Evolutionary conservation across 2,329 filamentous ascomycete genomes (phyloP).

Genomic region (Calonectria multiphialidica): DNA sequence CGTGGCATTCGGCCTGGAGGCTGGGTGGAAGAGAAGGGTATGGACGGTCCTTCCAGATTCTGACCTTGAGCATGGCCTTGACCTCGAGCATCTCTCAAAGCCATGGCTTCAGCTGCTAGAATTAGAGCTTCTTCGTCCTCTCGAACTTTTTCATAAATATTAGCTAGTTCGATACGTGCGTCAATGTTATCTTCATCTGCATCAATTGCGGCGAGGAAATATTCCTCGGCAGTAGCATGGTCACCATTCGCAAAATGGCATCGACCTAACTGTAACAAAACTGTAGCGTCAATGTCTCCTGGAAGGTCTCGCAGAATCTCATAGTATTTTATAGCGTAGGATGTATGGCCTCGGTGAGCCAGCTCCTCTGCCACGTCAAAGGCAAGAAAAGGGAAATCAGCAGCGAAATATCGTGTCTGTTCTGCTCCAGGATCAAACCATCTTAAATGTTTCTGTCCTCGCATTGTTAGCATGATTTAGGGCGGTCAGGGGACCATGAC

Average conservation of each 20-base stretch:
- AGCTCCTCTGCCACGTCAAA: slow-evolving; percentile 71
- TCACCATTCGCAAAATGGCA: slow-evolving; percentile 77
- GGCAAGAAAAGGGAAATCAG: slow-evolving; percentile 83
- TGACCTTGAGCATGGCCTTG: slow-evolving; percentile 29
- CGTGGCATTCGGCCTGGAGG: slow-evolving; percentile 26
- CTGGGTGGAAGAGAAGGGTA: slow-evolving; percentile 10
- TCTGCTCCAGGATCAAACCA: slow-evolving; percentile 76
- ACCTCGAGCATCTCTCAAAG: slow-evolving; percentile 66
- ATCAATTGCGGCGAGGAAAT: slow-evolving; percentile 80
- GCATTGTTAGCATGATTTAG: slow-evolving; percentile 24
- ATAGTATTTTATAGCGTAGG: slow-evolving; percentile 66
- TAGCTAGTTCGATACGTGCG: slow-evolving; percentile 83
- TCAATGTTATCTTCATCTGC: slow-evolving; percentile 79
- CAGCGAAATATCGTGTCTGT: slow-evolving; percentile 60
- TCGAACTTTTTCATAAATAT: slow-evolving; percentile 83
- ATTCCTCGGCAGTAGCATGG: slow-evolving; percentile 79
- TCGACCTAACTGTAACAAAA: slow-evolving; percentile 69
- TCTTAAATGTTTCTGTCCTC: slow-evolving; percentile 70
- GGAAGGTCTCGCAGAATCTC: slow-evolving; percentile 64
- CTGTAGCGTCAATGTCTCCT: slow-evolving; percentile 62
- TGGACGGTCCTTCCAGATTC: not conserved
- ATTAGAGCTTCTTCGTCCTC: slow-evolving; percentile 82
- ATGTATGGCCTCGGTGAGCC: slow-evolving; percentile 41
- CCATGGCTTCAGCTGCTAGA: slow-evolving; percentile 80
- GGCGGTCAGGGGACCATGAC: slow-evolving; percentile 40